Conservation (phyloP, 208 protist species). For the Leishmania aethiopica region DNA sequence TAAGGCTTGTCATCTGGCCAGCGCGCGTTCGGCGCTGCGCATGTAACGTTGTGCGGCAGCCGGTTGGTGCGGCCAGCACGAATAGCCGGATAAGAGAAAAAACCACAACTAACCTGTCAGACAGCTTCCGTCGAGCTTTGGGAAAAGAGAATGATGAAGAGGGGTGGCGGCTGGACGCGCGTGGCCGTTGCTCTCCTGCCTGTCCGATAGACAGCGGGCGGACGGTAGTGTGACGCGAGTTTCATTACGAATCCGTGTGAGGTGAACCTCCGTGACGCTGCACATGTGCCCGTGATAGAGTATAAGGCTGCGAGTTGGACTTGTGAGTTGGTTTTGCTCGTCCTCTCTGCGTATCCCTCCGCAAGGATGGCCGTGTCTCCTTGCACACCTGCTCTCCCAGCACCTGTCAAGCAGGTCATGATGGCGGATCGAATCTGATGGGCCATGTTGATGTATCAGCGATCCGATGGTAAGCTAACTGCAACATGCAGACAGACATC, state of each 20-base stretch:
- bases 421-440: background rate
- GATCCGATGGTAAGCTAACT: background rate
- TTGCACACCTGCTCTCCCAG: too few relatives aligned
- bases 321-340: background rate
- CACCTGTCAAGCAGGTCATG: background rate
- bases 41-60: background rate
- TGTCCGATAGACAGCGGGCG: background rate
- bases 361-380: background rate
- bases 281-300: background rate
- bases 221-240: background rate
- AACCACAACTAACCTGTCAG: background rate
- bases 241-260: background rate
- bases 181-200: background rate
- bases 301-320: background rate
- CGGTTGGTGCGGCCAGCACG: background rate
- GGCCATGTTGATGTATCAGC: background rate
- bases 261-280: background rate
- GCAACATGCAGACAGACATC: background rate
- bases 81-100: background rate
- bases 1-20: background rate
- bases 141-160: background rate
- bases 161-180: background rate
- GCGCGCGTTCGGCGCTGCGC: background rate
- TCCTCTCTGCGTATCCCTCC: background rate
- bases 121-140: background rate